Conservation (phyloP, 1,284 basidiomycete species). For the Cutaneotrichosporon cavernicola region DNA sequence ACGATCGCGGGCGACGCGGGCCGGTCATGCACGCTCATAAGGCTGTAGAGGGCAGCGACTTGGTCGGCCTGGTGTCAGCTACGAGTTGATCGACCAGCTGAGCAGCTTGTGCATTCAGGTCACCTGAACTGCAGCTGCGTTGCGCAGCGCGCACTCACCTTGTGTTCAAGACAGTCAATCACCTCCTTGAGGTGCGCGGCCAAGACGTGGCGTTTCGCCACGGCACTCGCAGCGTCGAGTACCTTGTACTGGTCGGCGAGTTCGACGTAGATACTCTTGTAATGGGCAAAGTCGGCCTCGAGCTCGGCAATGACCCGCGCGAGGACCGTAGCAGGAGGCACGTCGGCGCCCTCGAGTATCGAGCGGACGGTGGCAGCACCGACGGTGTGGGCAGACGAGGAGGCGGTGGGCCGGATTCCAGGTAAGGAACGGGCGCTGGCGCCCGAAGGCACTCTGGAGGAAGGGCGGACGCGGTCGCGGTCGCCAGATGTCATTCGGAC, state of each 20-base stretch:
- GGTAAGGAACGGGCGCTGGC: neutral
- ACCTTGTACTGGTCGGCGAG: slow-evolving; percentile 84
- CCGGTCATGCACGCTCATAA: slow-evolving; percentile 68
- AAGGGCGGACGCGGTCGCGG: no score
- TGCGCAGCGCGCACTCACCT: slow-evolving; percentile 58
- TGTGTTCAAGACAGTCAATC: slow-evolving; percentile 81
- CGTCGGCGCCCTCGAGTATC: slow-evolving; percentile 57
- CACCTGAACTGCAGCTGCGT: neutral
- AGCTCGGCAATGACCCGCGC: slow-evolving; percentile 74
- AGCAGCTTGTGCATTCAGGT: no score
- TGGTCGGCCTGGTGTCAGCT: slow-evolving; percentile 68
- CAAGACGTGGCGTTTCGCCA: slow-evolving; percentile 72
- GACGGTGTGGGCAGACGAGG: neutral
- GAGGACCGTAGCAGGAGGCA: slow-evolving; percentile 80
- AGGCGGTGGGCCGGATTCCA: neutral
- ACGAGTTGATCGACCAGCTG: no score
- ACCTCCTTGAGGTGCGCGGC: slow-evolving; percentile 83
- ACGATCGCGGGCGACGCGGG: neutral
- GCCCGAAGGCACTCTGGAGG: neutral
- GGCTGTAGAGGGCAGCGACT: slow-evolving; percentile 76
- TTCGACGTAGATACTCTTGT: slow-evolving; percentile 84
- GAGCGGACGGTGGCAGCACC: slow-evolving; percentile 55
- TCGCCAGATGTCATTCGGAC: neutral
- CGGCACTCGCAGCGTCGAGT: slow-evolving; percentile 77
- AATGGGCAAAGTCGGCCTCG: slow-evolving; percentile 86